Conservation (phyloP, 208 protist species). For the Leishmania aethiopica region DNA sequence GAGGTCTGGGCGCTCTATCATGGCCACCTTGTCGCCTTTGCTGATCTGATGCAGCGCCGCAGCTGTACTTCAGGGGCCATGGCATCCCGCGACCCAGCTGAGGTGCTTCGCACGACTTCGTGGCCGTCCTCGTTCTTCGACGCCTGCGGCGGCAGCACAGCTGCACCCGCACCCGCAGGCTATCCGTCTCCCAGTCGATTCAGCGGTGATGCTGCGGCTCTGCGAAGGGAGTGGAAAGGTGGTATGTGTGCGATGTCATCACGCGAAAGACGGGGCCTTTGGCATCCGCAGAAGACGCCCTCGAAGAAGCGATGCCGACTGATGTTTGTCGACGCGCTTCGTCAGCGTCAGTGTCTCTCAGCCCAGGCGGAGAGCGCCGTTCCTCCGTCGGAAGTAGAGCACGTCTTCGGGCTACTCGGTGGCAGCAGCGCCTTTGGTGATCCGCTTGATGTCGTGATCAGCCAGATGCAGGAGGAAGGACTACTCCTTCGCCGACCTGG, state of each 20-base stretch:
- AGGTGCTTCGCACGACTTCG: neutral
- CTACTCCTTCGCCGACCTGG: constrained; percentile 56
- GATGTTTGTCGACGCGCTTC: constrained; percentile 22
- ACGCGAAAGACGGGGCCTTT: neutral
- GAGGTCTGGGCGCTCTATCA: constrained; percentile 70
- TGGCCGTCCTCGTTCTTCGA: neutral
- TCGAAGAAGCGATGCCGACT: constrained; percentile 35
- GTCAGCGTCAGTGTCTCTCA: constrained; percentile 11
- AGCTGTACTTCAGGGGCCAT: neutral
- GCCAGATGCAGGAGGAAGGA: constrained; percentile 60
- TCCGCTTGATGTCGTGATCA: constrained; percentile 48
- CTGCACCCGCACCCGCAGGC: neutral
- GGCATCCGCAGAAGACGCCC: constrained; percentile 3
- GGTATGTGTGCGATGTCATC: neutral
- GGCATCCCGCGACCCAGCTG: neutral
- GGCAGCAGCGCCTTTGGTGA: constrained; percentile 48
- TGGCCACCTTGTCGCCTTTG: constrained; percentile 48
- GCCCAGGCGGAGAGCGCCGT: constrained; percentile 9
- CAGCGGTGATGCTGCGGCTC: constrained; percentile 6
- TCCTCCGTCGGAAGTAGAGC: constrained; percentile 17
- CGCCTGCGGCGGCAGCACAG: neutral
- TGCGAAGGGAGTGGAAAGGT: neutral
- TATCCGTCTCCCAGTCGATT: constrained; percentile 1
- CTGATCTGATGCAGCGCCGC: constrained; percentile 27
- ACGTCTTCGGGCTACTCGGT: constrained; percentile 47